Base-by-base conservation (phyloP, 371 early-diverging fungal genomes). In the Chytridium lagenaria region DNA sequence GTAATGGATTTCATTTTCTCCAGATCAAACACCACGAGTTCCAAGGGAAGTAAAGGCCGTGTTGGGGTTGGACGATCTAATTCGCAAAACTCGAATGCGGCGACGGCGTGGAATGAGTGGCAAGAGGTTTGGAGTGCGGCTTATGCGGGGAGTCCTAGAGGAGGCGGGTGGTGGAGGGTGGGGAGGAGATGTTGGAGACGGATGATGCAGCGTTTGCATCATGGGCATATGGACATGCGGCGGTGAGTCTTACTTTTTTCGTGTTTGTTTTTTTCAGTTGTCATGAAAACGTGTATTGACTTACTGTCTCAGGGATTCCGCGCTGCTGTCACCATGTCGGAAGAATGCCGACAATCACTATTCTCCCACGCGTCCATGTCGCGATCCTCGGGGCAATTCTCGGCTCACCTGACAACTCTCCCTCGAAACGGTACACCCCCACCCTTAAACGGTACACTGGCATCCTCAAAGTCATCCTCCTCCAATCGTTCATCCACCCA, bases 191-290 rank as follows among this genome's bases (percentile, higher is more conserved):
- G 39, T 12, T 40, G 2, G 66, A 3, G 66, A 40, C 49, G 26
- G 68, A 68, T 52, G 68, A 68, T 40, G 68, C 50, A 16, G 68
- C 68, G 15, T 68, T 68, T 68, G 68, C 68, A 1, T 30, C 31
- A 12, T 68, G 68, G 68, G 68, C 68, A 30, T 68, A 68, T 51
- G 68, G 68, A 31, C 68, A 68, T 36, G 68, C 68, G 49, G 68
- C 68, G 7, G 68, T 68, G 33, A 30, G 50, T 68, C 40, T 44
- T 31, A 15, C 12, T 30, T 63, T 63, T 37, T 16, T 63, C 10
- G n/a, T 22, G 7, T 57, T 57, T 28, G 44, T 44, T 44, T 44
- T 44, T 44, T 44, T 44, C n/a, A n/a, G n/a, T n/a, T n/a, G n/a
- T n/a, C n/a, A n/a, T n/a, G n/a, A n/a, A n/a, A n/a, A n/a, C n/a